These are phyloP conservation scores for Proliferodiscus dingleyae DNA, from an alignment of 2,329 filamentous ascomycete species.

Conservation along the genomic window DNA sequence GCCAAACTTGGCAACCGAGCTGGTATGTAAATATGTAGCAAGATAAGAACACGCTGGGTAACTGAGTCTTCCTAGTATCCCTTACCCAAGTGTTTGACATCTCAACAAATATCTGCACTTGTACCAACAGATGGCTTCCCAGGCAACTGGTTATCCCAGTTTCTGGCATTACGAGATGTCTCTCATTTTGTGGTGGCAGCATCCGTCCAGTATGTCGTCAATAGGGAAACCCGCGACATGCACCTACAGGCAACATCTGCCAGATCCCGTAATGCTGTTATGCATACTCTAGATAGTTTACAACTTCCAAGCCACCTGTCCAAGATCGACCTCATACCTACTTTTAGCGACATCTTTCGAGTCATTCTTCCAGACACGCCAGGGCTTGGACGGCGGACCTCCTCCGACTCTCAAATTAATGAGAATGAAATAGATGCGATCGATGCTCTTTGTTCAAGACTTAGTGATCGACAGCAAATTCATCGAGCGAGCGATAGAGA, in stretches of 20 bases:
- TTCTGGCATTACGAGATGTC: conserved; percentile 37
- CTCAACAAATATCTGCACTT: conserved; percentile 33
- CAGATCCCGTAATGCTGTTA: conserved; percentile 34
- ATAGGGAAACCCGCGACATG: conserved; percentile 33
- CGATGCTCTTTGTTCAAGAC: conserved; percentile 32
- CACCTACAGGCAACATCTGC: conserved; percentile 33
- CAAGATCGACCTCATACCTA: conserved; percentile 33
- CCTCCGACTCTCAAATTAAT: conserved; percentile 26
- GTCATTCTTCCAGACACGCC: conserved; percentile 36
- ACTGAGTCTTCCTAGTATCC: conserved; percentile 32
- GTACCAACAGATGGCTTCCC: conserved; percentile 28
- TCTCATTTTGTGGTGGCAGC: conserved; percentile 37
- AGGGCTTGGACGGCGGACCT: conserved; percentile 25
- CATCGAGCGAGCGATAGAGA: conserved; percentile 38
- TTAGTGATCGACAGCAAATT: conserved; percentile 34
- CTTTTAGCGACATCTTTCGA: conserved; percentile 34
- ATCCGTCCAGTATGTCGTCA: conserved; percentile 35
- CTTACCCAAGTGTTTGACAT: conserved; percentile 32
- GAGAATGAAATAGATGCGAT: conserved; percentile 36
- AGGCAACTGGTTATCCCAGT: conserved; percentile 36
- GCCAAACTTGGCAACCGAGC: conserved; percentile 34
- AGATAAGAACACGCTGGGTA: not conserved
- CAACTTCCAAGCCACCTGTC: conserved; percentile 33
- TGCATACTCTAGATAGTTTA: conserved; percentile 34
- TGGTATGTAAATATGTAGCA: conserved; percentile 27